Evolutionary conservation across 345 rosid species (phyloP).

Genomic region (Corchorus olitorius): DNA sequence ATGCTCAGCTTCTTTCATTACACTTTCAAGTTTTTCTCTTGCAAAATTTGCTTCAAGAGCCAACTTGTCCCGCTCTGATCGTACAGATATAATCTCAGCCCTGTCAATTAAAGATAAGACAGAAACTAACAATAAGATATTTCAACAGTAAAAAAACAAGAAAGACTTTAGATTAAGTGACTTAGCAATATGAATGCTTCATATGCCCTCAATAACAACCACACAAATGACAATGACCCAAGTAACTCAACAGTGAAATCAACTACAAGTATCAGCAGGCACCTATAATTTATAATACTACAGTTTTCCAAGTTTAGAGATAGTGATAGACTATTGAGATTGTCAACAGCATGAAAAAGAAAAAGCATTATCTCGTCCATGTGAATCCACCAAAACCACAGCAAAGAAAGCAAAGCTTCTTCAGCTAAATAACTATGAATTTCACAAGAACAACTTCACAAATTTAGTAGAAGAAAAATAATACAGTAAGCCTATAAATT

Average conservation of each 20-base stretch:
- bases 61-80: slow-evolving; percentile 82
- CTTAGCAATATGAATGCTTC: neutral
- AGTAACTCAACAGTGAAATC: neutral
- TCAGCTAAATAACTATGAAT: neutral
- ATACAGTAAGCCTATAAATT: neutral
- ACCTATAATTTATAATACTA: neutral
- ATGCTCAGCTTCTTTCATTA: slow-evolving; percentile 74
- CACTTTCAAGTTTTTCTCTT: slow-evolving; percentile 69
- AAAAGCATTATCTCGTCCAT: neutral
- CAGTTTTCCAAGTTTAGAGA: neutral
- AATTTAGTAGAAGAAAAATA: neutral
- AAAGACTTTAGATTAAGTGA: neutral
- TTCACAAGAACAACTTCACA: neutral
- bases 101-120: slow-evolving; percentile 36
- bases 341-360: neutral
- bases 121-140: neutral
- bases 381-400: neutral
- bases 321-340: neutral
- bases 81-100: slow-evolving; percentile 63
- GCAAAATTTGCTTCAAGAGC: slow-evolving; percentile 73
- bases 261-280: neutral
- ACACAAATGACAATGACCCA: neutral
- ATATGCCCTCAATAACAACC: neutral
- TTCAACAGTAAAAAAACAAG: neutral
- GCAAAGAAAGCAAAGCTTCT: neutral